Conservation (phyloP, 208 protist genomes). For the Naegleria lovaniensis region DNA sequence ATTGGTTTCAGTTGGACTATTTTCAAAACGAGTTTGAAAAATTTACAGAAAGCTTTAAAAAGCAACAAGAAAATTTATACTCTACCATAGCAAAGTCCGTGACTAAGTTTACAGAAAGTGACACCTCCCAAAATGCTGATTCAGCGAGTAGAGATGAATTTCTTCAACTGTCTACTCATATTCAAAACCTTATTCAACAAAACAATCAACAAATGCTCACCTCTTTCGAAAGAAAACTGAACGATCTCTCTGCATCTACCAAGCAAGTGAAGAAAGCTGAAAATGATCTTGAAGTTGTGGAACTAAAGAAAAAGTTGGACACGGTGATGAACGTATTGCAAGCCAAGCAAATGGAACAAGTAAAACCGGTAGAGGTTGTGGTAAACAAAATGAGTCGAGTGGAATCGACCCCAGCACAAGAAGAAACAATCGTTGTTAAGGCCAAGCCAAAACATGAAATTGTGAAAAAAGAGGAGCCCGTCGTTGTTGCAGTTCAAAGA, state of each 20-base stretch:
- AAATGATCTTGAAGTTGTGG: neutral
- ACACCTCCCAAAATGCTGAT: neutral
- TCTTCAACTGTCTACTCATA: neutral
- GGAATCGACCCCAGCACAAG: neutral
- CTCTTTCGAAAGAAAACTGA: neutral
- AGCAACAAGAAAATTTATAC: neutral
- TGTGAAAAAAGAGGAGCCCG: neutral
- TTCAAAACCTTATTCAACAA: neutral
- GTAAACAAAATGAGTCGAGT: neutral
- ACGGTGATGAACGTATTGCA: neutral
- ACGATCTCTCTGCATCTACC: neutral
- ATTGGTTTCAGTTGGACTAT: neutral
- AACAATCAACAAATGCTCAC: neutral
- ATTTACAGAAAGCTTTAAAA: neutral
- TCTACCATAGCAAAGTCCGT: neutral
- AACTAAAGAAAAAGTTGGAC: neutral
- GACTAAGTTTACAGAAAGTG: neutral
- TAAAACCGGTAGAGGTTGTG: neutral
- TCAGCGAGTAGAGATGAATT: neutral
- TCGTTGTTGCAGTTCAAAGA: neutral
- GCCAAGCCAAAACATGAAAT: neutral
- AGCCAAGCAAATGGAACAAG: neutral
- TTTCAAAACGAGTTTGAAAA: neutral
- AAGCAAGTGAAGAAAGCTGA: neutral
- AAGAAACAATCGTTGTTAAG: neutral